Evolutionary conservation across 192 early-diverging fungal species (phyloP), one percentile per base, ranked within the genome.

Genomic region (Oehlia diaphana): DNA sequence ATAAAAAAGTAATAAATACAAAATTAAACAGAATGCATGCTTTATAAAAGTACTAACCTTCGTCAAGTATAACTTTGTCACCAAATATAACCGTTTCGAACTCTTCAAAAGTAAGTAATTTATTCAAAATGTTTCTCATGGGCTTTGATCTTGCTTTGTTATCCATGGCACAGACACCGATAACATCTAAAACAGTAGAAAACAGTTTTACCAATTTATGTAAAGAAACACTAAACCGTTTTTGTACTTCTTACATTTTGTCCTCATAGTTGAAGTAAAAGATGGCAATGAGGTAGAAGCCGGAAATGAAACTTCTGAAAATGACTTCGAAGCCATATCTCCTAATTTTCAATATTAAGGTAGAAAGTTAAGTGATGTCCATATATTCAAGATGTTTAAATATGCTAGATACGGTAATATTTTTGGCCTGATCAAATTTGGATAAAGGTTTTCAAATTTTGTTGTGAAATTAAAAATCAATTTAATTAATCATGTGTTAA

Each of bases 51-150:
- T 8, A 16, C 47, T 66, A 78, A 93, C 93, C 91, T 90, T 99
- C 97, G 81, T 99, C 95, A 1, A 98, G 86, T 76, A 99, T 96
- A 12, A 96, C 95, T 83, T 99, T 98, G 83, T 99, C 96, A 7
- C 96, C 96, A 87, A 98, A 98, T 76, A 97, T 93, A 50, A 97
- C 87, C 14, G 94, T 92, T 75, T 94, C 90, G 80, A 96, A 97
- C 26, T 88, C 85, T 2, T 90, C 94, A 63, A 82, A 87, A 19
- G 83, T 84, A 21, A 92, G 75, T 63, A 95, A 85, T 23, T 89
- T 87, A 82, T 93, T 90, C 44, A 99, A 85, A 72, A 99, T 96
- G 84, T 95, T 96, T 53, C 94, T 87, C 97, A 99, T 99, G 14
- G 96, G 96, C 81, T 97, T 97, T 12, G 96, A 97, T 19, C 97